These are phyloP conservation scores for Colletotrichum tabaci DNA, from an alignment of 2,329 filamentous ascomycete species.

Conservation along the genomic window DNA sequence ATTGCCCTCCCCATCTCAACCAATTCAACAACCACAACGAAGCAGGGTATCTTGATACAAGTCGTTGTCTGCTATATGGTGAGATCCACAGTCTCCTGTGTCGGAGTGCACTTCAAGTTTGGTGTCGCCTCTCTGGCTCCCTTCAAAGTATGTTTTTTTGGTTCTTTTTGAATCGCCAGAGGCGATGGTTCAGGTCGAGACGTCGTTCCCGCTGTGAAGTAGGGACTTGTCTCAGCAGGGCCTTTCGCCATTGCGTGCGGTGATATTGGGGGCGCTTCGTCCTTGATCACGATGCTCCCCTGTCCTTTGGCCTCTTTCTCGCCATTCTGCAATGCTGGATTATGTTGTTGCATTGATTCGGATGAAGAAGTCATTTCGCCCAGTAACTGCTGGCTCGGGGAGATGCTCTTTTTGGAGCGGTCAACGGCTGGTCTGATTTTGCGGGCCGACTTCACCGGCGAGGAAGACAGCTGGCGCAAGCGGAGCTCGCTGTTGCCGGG, in stretches of 20 bases:
- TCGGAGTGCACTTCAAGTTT: conserved; percentile 13
- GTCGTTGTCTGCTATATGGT: conserved; percentile 7
- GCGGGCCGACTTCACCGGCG: conserved; percentile 5
- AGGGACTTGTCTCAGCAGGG: conserved; percentile 7
- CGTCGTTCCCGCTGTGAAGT: not conserved
- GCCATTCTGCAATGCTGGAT: not conserved
- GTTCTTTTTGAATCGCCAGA: not conserved
- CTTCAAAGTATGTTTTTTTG: conserved; percentile 3
- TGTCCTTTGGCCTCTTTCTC: not conserved
- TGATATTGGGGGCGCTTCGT: conserved; percentile 2
- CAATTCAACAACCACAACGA: not conserved
- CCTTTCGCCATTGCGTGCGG: not conserved
- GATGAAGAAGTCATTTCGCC: conserved; percentile 18
- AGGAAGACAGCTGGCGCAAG: conserved; percentile 20
- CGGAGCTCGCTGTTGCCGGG: conserved; percentile 7
- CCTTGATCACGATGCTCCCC: conserved; percentile 9
- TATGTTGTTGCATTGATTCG: not conserved
- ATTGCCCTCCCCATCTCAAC: not conserved
- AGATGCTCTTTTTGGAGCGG: conserved; percentile 7
- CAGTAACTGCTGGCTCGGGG: conserved; percentile 28
- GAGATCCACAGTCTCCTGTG: conserved; percentile 34
- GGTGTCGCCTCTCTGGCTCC: not conserved
- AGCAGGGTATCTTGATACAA: conserved; percentile 18
- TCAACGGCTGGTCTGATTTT: not conserved
- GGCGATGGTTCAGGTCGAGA: not conserved